Evolutionary conservation across 2,329 filamentous ascomycete species (phyloP).

Genomic region (Hypoxylon sp.): DNA sequence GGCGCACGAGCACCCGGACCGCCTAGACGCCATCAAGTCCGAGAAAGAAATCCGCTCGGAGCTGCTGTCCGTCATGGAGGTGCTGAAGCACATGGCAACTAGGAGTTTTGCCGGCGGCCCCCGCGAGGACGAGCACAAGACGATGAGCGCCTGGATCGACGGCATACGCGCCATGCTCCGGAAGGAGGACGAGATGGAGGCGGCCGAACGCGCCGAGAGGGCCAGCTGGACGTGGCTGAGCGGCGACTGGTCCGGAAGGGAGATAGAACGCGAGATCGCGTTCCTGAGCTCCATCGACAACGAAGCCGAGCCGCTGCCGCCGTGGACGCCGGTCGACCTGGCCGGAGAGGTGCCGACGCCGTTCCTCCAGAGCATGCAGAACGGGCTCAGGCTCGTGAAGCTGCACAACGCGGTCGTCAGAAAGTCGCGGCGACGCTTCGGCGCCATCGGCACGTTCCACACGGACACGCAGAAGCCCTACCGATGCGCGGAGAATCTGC

Average conservation of each 20-base stretch:
- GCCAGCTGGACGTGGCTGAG: slow-evolving; percentile 83
- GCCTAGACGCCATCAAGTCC: slow-evolving; percentile 85
- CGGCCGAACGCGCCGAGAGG: slow-evolving; percentile 75
- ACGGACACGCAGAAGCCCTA: slow-evolving; percentile 96
- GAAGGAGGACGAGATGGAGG: slow-evolving; percentile 81
- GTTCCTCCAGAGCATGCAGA: slow-evolving; percentile 79
- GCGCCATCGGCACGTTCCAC: slow-evolving; percentile 88
- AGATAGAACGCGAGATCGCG: slow-evolving; percentile 81
- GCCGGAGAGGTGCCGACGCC: slow-evolving; percentile 70
- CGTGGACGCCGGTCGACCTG: slow-evolving; percentile 71
- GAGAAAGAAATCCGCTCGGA: slow-evolving; percentile 89
- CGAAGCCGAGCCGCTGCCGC: slow-evolving; percentile 70
- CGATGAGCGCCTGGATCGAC: slow-evolving; percentile 82
- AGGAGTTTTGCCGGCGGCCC: slow-evolving; percentile 88
- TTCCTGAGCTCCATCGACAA: slow-evolving; percentile 83
- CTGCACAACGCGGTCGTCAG: slow-evolving; percentile 91
- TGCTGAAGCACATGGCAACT: slow-evolving; percentile 90
- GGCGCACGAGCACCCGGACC: slow-evolving; percentile 86
- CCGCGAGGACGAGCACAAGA: slow-evolving; percentile 79
- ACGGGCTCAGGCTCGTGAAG: slow-evolving; percentile 83
- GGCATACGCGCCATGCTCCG: slow-evolving; percentile 81
- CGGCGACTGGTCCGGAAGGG: slow-evolving; percentile 79
- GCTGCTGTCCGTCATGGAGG: slow-evolving; percentile 86
- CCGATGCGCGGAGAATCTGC: slow-evolving; percentile 89
- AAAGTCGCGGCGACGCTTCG: slow-evolving; percentile 87